These are phyloP conservation scores for Rubia peregrina DNA, from an alignment of 305 asterid genomes.

Conservation along the genomic window DNA sequence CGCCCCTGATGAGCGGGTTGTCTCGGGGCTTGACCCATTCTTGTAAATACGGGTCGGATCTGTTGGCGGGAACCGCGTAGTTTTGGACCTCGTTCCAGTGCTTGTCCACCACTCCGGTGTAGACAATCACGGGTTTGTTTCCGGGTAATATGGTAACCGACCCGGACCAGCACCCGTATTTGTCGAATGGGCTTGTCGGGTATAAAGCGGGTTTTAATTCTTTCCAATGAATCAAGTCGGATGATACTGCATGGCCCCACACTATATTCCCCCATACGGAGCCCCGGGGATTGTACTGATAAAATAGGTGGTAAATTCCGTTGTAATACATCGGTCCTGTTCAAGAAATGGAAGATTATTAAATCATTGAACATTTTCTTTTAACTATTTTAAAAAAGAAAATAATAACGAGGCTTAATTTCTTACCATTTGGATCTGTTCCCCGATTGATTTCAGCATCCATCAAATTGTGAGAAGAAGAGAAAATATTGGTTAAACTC, in stretches of 20 bases:
- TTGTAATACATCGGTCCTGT: slow-evolving; percentile 39
- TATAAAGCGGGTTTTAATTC: slow-evolving; percentile 25
- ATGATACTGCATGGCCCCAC: slow-evolving; percentile 45
- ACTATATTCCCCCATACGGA: slow-evolving; percentile 39
- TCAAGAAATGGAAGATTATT: neutral
- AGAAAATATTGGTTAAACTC: neutral
- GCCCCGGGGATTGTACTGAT: slow-evolving; percentile 36
- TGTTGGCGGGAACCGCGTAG: slow-evolving; percentile 30
- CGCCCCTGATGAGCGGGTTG: slow-evolving; percentile 28
- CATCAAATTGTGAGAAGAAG: neutral
- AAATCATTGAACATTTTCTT: neutral
- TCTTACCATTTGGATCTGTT: slow-evolving; percentile 31
- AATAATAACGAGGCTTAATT: neutral
- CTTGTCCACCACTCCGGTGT: slow-evolving; percentile 28
- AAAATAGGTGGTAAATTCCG: slow-evolving; percentile 41
- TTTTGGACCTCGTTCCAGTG: slow-evolving; percentile 37
- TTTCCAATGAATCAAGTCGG: slow-evolving; percentile 38
- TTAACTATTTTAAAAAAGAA: neutral
- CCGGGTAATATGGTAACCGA: slow-evolving; percentile 39
- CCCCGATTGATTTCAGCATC: slow-evolving; percentile 4
- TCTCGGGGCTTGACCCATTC: slow-evolving; percentile 37
- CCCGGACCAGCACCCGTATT: slow-evolving; percentile 42
- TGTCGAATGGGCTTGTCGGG: slow-evolving; percentile 32
- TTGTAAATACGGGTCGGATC: slow-evolving; percentile 29
- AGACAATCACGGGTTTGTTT: slow-evolving; percentile 32